A percentile compares a stretch with the other conserved stretches of the same genome.
These are phyloP conservation scores for Clitopilus passeckerianus DNA, from an alignment of 768 basidiomycete genomes.

Conservation along the genomic window DNA sequence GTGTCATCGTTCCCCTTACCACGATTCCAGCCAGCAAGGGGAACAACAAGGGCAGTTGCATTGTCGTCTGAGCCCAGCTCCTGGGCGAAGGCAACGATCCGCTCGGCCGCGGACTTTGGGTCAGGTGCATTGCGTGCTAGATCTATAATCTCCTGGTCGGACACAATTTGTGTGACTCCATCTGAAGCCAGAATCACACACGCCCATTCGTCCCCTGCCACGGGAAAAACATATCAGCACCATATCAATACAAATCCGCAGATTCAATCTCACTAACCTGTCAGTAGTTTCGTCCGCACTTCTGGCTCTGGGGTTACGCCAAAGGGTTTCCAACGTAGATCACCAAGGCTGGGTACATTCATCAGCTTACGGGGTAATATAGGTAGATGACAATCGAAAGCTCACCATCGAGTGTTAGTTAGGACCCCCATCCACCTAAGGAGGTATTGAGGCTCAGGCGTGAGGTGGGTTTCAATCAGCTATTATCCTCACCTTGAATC, in stretches of 20 bases:
- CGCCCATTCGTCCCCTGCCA: constrained; percentile 74
- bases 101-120: constrained; percentile 78
- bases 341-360: constrained; percentile 61
- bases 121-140: constrained; percentile 67
- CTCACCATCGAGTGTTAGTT: constrained; percentile 85
- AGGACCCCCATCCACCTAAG: constrained; percentile 91
- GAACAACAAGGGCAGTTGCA: constrained; percentile 85
- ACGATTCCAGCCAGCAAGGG: constrained; percentile 89
- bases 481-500: constrained; percentile 63
- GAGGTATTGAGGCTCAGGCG: neutral
- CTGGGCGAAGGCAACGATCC: constrained; percentile 82
- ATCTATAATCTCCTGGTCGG: constrained; percentile 93
- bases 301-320: constrained; percentile 95
- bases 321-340: constrained; percentile 82
- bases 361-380: neutral
- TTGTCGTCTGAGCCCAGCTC: constrained; percentile 90
- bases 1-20: constrained; percentile 78
- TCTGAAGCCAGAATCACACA: constrained; percentile 90
- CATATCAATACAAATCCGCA: neutral
- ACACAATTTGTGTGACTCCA: constrained; percentile 85
- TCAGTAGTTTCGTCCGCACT: constrained; percentile 66
- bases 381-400: neutral
- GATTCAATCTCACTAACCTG: constrained; percentile 41
- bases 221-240: neutral
- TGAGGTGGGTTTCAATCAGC: neutral